Evolutionary conservation across 768 basidiomycete genomes (phyloP), one percentile per base, ranked within the genome.

Genomic region (Russula sp.): DNA sequence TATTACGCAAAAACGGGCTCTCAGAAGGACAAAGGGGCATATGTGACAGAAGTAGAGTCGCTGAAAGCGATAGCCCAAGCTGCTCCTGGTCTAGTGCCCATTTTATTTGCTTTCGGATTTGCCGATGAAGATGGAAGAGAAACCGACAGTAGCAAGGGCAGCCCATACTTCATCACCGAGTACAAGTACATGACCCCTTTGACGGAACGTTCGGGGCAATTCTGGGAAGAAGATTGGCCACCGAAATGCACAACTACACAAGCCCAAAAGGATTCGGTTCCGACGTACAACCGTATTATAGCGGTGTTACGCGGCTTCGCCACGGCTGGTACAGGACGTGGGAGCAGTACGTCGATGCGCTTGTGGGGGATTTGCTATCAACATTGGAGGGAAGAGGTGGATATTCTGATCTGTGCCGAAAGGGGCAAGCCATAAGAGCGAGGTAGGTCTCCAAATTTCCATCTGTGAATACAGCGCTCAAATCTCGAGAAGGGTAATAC

Each of bases 311-410:
- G 0, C 80, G 83, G 54, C 78, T 88, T 63, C 77, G 79, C 50
- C 90, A 90, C 66, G 89, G 89, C 10, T 89, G 88, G 87, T 85
- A 80, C 69, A 75, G 81, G 22, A 84, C 78, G 0, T 92, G 90
- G 90, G 83, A 86, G 57, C 76, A 80, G 65, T 90, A 88, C 69
- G 92, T 80, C 71, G 77, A 78, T 70, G 77, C 78, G 18, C 80
- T 89, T 79, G 79, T 90, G 36, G 79, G 78, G 36, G 84, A 84
- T 66, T 73, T 92, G 55, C 73, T 89, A 54, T 71, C 72, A 38
- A 80, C 80, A 59, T 74, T 86, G 28, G 65, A 71, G 64, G 72
- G 72, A 20, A 74, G 75, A 71, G 80, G 79, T 28, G 70, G 71
- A 18, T 82, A 79, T 67, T 65, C 73, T 3, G 76, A 79, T 20